Evolutionary conservation across 2,329 filamentous ascomycete genomes (phyloP), one percentile per base, ranked within the genome.

Genomic region (Sarocladium kiliense): DNA sequence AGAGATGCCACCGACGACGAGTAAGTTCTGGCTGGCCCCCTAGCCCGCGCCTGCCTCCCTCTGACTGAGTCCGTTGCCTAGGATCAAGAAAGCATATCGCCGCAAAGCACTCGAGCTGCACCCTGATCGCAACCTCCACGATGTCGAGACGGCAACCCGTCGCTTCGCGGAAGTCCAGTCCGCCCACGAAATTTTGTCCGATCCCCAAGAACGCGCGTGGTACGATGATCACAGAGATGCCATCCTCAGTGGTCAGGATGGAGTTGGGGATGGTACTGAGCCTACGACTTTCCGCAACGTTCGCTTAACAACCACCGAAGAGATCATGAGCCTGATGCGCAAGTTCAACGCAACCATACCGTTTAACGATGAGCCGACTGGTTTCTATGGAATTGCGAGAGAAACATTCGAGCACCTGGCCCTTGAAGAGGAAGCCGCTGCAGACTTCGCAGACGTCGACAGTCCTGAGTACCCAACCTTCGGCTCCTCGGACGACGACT

Each of bases 151-250:
- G 59, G 86, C 93, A 2, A 99, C 94, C 1, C 82, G 78, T 61
- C 84, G 86, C 54, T 99, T 99, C 68, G 91, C 94, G 51, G 91
- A 97, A 66, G 80, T 97, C 26, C 93, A 97, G 69, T 82, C 91
- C 34, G 94, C 94, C 47, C 96, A 99, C 68, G 91, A 97, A 69
- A 84, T 99, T n/a, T 81, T 99, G 1, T 96, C 92, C 1, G 94
- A 99, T 68, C 86, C 91, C 11, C 93, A 99, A 68, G 94, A 99
- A 70, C 85, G 94, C 62, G 88, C 92, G 30, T 99, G 94, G 94
- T 99, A 99, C 74, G 93, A 99, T 72, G 91, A 91, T 2, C 94
- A 99, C 67, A 87, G 91, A 58, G 86, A 91, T 62, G 85, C 88
- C 53, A 95, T 97, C 58, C 74, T 97, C 59, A 81, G 82, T 27